Conservation (phyloP, 2,329 filamentous ascomycete genomes). For the Colletotrichum cordylinicola region DNA sequence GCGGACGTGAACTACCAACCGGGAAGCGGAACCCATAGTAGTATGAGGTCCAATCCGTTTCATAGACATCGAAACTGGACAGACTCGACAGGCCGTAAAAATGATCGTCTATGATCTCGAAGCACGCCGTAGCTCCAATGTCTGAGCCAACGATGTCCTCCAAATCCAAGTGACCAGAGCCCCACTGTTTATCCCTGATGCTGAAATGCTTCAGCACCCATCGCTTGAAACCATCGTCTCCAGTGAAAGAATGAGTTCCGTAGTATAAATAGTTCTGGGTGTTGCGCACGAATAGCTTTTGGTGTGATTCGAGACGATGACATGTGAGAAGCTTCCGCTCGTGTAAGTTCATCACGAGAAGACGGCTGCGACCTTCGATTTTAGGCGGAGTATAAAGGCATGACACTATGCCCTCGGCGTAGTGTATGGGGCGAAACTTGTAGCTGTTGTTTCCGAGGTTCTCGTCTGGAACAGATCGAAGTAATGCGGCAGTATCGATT, state of each 20-base stretch:
- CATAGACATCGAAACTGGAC: conserved; percentile 64
- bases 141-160: conserved; percentile 67
- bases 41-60: conserved; percentile 71
- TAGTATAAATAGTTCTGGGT: conserved; percentile 66
- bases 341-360: conserved; percentile 56
- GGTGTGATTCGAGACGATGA: conserved; percentile 47
- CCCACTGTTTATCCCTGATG: conserved; percentile 45
- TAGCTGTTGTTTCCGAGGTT: conserved; percentile 38
- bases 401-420: conserved; percentile 60
- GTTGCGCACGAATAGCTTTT: conserved; percentile 72
- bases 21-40: conserved; percentile 72
- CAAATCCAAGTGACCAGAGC: conserved; percentile 54
- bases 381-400: conserved; percentile 57
- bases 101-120: conserved; percentile 69
- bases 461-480: neutral
- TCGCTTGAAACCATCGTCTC: conserved; percentile 59
- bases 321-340: conserved; percentile 43
- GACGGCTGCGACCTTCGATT: conserved; percentile 45
- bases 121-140: conserved; percentile 71
- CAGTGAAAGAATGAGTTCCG: conserved; percentile 64
- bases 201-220: conserved; percentile 67
- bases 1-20: conserved; percentile 49
- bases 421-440: conserved; percentile 61
- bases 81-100: conserved; percentile 77
- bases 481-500: conserved; percentile 41